These are phyloP conservation scores for Potentilla sterilis DNA, from an alignment of 306 rosid genomes.

Conservation along the genomic window DNA sequence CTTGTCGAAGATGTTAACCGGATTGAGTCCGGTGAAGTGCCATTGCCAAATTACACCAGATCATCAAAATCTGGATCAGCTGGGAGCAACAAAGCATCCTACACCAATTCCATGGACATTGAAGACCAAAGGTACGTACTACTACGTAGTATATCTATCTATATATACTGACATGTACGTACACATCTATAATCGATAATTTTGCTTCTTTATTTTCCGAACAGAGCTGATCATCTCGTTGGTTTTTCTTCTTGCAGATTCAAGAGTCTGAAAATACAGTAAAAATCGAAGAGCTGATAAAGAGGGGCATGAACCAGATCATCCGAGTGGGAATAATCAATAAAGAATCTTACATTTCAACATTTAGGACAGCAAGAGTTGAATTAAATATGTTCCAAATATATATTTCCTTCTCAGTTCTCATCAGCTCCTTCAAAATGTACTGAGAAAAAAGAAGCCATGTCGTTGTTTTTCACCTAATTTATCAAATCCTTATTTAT, in stretches of 20 bases:
- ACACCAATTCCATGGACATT: constrained; percentile 31
- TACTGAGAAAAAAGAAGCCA: not conserved
- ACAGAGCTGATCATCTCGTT: not conserved
- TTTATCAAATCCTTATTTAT: not conserved
- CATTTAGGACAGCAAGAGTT: not conserved
- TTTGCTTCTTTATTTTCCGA: not conserved
- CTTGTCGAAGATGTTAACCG: constrained; percentile 61
- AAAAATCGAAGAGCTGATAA: constrained; percentile 9
- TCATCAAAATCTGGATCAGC: constrained; percentile 14
- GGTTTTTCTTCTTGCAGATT: constrained; percentile 28
- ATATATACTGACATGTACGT: not conserved
- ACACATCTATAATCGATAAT: not conserved
- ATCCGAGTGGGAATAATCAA: constrained; percentile 9
- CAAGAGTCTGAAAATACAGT: constrained; percentile 34
- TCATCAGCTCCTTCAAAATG: constrained; percentile 6
- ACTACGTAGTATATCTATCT: not conserved
- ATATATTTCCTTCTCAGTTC: not conserved
- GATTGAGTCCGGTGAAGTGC: constrained; percentile 66
- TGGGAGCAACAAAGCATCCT: constrained; percentile 23
- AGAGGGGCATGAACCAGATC: not conserved
- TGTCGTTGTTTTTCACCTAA: not conserved
- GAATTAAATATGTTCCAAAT: not conserved
- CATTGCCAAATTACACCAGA: constrained; percentile 57
- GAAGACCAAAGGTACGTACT: constrained; percentile 47
- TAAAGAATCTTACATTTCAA: constrained; percentile 1